Evolutionary conservation across 2,329 filamentous ascomycete species (phyloP), one percentile per base, ranked within the genome.

Genomic region (Didymella glomerata): DNA sequence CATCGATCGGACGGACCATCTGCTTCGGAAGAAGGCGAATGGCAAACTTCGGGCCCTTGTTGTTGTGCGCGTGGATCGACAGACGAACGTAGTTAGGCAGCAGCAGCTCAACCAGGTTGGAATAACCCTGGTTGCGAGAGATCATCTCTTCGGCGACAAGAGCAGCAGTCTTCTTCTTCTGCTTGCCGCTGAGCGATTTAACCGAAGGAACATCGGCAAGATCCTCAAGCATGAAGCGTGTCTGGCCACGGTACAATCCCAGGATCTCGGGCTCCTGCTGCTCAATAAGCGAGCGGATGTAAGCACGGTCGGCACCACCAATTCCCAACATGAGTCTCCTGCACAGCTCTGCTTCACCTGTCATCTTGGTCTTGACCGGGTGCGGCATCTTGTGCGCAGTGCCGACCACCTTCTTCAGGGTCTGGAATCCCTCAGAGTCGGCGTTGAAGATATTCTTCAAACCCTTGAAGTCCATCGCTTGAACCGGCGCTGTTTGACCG

Each of bases 51-150:
- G 79, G 79, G 0, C 79, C 77, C 5, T 71, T 65, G 53, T 80
- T 80, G 49, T 74, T 70, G 57, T 80, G 80, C 55, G 80, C 80
- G 55, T 83, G 81, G 47, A 83, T 83, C 0, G 80, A 82, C 0
- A 83, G 72, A n/a, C 80, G 79, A 41, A 83, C 71, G 53, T 80
- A 76, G 57, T 79, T 76, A 1, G 81, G 81, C 58, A 81, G 78
- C 2, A 82, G 62, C 3, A 81, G 65, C 67, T 82, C 79, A n/a
- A 81, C 73, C 14, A 82, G 71, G 48, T 82, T 82, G 2, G 80
- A 82, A 58, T 82, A 83, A 10, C 79, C 79, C 57, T 82, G 79
- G 61, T 82, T 83, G 8, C 80, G 73, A 20, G 70, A 69, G 27
- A 78, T 74, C 76, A 77, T 79, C 55, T 77, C 75, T 36, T 72